Conservation (phyloP, 2,329 filamentous ascomycete species). For the Diplodia sapinea region DNA sequence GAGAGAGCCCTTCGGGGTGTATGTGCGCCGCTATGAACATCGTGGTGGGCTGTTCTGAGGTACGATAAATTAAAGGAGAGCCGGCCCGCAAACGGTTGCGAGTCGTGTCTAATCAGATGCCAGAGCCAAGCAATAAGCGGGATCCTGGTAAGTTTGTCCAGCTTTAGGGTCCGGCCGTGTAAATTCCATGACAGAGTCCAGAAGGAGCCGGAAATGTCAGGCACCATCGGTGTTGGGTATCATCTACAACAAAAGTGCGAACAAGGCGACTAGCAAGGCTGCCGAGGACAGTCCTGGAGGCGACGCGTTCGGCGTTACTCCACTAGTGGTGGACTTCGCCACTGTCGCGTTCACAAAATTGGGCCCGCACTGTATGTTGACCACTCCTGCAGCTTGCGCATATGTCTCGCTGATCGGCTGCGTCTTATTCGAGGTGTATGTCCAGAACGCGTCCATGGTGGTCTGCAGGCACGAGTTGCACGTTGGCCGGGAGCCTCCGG, state of each 20-base stretch:
- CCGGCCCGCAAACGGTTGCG: slow-evolving; percentile 9
- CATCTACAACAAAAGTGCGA: slow-evolving; percentile 17
- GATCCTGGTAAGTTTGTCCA: slow-evolving; percentile 22
- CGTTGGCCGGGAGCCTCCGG: slow-evolving; percentile 68
- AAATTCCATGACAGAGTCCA: neutral
- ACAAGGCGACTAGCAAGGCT: slow-evolving; percentile 20
- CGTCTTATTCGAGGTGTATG: slow-evolving; percentile 68
- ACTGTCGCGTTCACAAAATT: slow-evolving; percentile 60
- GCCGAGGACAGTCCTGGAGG: slow-evolving; percentile 15
- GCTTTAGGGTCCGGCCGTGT: neutral
- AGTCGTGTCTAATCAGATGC: slow-evolving; percentile 18
- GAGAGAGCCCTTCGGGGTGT: neutral
- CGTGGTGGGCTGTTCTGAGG: slow-evolving; percentile 19
- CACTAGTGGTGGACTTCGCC: slow-evolving; percentile 45
- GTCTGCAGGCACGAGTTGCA: slow-evolving; percentile 78
- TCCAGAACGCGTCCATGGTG: slow-evolving; percentile 81
- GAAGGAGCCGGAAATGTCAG: neutral
- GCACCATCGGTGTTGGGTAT: neutral
- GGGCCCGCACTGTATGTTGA: slow-evolving; percentile 69
- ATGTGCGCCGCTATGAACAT: slow-evolving; percentile 21
- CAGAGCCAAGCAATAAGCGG: slow-evolving; percentile 11
- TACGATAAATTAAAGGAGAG: slow-evolving; percentile 26
- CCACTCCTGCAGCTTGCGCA: slow-evolving; percentile 69
- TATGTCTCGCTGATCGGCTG: slow-evolving; percentile 75
- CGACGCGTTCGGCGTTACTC: neutral